Conservation (phyloP, 73 alveolate species). For the Paramecium sonneborni region DNA sequence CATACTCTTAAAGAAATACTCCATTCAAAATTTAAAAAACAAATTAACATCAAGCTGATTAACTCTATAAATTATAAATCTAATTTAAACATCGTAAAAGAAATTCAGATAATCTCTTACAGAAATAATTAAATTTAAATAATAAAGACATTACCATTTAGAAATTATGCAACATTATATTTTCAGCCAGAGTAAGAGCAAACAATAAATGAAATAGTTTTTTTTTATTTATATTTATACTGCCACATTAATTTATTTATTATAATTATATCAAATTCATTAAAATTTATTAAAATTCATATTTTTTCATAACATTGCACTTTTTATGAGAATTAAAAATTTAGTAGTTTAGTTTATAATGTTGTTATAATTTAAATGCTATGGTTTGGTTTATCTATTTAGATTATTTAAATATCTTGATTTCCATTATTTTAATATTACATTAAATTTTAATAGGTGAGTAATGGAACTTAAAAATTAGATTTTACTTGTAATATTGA, state of each 20-base stretch:
- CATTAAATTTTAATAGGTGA: background rate
- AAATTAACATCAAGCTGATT: background rate
- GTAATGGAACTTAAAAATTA: slow-evolving; percentile 38
- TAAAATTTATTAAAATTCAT: too few species aligned
- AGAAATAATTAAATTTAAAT: background rate
- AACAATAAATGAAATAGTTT: background rate
- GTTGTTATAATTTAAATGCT: background rate
- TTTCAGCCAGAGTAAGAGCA: slow-evolving; percentile 20
- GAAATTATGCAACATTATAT: background rate
- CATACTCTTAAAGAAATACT: background rate
- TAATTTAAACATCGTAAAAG: background rate
- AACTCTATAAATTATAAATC: background rate
- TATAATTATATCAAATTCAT: too few species aligned
- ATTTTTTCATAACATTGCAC: background rate
- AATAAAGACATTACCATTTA: background rate
- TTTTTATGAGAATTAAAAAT: background rate
- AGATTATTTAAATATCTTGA: background rate
- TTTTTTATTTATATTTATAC: background rate
- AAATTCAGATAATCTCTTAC: background rate
- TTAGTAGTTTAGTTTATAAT: background rate
- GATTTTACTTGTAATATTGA: slow-evolving; percentile 8
- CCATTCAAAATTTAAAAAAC: background rate
- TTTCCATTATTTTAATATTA: background rate
- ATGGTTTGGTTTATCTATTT: background rate
- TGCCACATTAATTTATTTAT: background rate